Evolutionary conservation across 306 rosid genomes (phyloP).

Genomic region (Prunus salicina): DNA sequence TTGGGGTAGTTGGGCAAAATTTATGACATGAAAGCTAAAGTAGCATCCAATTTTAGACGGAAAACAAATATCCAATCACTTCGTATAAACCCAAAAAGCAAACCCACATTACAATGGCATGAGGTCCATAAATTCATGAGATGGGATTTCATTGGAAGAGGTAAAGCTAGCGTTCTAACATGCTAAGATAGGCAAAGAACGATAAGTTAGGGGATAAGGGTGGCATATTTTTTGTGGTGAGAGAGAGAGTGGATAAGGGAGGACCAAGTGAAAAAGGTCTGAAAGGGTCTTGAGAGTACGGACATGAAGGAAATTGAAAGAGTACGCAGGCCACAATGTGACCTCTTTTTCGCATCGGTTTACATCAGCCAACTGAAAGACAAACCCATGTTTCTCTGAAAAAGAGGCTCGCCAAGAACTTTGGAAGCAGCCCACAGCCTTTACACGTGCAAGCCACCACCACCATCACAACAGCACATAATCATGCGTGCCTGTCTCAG

Average conservation of each 20-base stretch:
- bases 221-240: conserved; percentile 1
- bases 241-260: not conserved
- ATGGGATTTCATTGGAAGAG: too few relatives aligned
- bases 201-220: conserved; percentile 5
- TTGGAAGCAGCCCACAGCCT: not conserved
- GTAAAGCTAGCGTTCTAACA: not conserved
- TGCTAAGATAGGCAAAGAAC: not conserved
- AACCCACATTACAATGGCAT: not conserved
- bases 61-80: not conserved
- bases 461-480: not conserved
- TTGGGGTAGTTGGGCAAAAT: not conserved
- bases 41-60: not conserved
- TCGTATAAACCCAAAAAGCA: not conserved
- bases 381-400: conserved; percentile 9
- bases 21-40: not conserved
- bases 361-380: not conserved
- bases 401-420: conserved; percentile 9
- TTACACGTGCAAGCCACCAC: not conserved
- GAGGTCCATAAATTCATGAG: not conserved
- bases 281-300: conserved; percentile 24
- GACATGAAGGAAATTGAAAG: conserved; percentile 15
- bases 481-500: too few relatives aligned
- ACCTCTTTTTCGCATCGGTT: not conserved
- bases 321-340: not conserved
- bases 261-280: conserved; percentile 5